Evolutionary conservation across 2,329 filamentous ascomycete genomes (phyloP).

Genomic region (Ascochyta lentis): DNA sequence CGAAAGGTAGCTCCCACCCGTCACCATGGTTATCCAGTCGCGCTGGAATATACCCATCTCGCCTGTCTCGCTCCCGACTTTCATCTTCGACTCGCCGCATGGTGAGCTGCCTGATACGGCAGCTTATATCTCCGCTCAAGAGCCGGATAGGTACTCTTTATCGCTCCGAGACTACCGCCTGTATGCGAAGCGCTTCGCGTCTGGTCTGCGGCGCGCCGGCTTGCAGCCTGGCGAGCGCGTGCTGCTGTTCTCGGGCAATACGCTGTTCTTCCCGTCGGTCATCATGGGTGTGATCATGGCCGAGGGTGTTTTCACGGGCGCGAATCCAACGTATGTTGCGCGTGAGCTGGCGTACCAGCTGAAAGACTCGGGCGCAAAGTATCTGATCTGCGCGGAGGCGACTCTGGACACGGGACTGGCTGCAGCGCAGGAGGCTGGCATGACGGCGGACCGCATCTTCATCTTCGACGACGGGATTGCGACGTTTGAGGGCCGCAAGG

Average conservation of each 20-base stretch:
- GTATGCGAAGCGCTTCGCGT: constrained; percentile 74
- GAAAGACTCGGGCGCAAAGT: constrained; percentile 70
- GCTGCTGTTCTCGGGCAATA: constrained; percentile 76
- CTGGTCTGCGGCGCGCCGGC: constrained; percentile 69
- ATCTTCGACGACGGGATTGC: constrained; percentile 65
- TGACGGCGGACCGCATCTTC: constrained; percentile 66
- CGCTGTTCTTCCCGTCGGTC: constrained; percentile 72
- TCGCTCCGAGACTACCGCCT: constrained; percentile 70
- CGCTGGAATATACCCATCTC: constrained; percentile 58
- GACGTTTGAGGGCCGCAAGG: constrained; percentile 53
- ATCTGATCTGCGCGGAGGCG: constrained; percentile 68
- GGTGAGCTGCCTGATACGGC: constrained; percentile 55
- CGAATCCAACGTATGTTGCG: constrained; percentile 71
- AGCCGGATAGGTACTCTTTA: constrained; percentile 71
- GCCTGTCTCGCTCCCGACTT: constrained; percentile 53
- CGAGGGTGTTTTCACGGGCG: constrained; percentile 78
- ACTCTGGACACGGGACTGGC: constrained; percentile 69
- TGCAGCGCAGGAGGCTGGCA: constrained; percentile 65
- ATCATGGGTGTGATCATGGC: constrained; percentile 79
- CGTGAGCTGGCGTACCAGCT: constrained; percentile 79
- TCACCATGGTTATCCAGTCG: constrained; percentile 61
- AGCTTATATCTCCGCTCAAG: constrained; percentile 68
- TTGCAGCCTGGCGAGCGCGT: constrained; percentile 71
- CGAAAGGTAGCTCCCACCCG: neutral
- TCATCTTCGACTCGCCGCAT: constrained; percentile 60